Evolutionary conservation across 768 basidiomycete genomes (phyloP), one percentile per base, ranked within the genome.

Genomic region (Boletellus sp.): DNA sequence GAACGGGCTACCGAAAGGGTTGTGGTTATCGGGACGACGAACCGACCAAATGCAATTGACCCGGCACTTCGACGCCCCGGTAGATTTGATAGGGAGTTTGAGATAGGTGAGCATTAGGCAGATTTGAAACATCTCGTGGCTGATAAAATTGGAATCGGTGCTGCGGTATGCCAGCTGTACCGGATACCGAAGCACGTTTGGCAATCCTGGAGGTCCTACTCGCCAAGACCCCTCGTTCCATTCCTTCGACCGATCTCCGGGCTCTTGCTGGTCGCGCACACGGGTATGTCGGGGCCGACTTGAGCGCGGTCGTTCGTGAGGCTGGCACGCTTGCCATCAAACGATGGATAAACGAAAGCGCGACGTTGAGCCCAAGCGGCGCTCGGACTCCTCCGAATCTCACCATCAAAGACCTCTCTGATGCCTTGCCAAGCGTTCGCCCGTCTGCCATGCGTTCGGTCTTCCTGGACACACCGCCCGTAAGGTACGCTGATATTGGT

Each of bases 251-350:
- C 0, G 83, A 89, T 10, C 78, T 99, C 2, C 70, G 75, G 22
- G 56, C 75, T 2, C 69, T 97, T 16, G 87, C 94, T 0, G 76
- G 80, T 11, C 80, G 80, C 28, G 93, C 94, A 11, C 93, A 99
- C 55, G 96, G 96, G 0, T 98, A 94, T 65, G 96, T 99, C 40
- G 96, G 95, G 7, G 96, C 96, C 6, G 96, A 99, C 68, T 77
- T 99, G 38, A 84, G 86, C 28, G 91, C 94, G 0, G 83, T 97
- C 47, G 83, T 97, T 20, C 87, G 95, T 28, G 90, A 95, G 69
- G 94, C 94, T 9, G 94, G 94, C 3, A 94, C 93, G 3, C 68
- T 83, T 19, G 89, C 94, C 3, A 95, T 99, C 65, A 94, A 94
- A 59, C 83, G 87, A 16, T 89, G 83, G 82, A 70, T 87, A 23